Evolutionary conservation across 495 filamentous ascomycete species (phyloP).

Genomic region (Aspergillus campestris): DNA sequence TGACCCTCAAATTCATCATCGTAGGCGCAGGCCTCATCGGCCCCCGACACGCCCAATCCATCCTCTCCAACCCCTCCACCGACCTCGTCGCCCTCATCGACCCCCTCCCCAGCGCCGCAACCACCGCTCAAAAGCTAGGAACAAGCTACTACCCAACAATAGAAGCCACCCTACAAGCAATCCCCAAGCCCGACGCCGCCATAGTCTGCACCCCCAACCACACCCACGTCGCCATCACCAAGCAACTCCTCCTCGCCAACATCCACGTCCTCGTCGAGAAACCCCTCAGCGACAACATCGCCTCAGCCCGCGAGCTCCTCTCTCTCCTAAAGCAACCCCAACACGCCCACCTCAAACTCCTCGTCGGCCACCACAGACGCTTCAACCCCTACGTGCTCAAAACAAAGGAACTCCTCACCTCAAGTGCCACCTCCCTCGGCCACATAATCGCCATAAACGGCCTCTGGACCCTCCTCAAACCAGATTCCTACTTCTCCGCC

Average conservation of each 20-base stretch:
- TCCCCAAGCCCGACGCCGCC: slow-evolving; percentile 40
- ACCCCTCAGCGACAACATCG: slow-evolving; percentile 42
- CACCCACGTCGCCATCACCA: slow-evolving; percentile 44
- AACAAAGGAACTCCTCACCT: slow-evolving; percentile 35
- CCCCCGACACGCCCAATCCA: slow-evolving; percentile 45
- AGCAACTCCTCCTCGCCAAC: slow-evolving; percentile 38
- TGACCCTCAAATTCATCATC: slow-evolving; percentile 37
- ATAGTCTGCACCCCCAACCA: slow-evolving; percentile 54
- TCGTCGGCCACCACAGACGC: slow-evolving; percentile 53
- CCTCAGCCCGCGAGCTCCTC: slow-evolving; percentile 27
- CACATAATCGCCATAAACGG: slow-evolving; percentile 45
- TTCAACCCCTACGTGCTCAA: slow-evolving; percentile 50
- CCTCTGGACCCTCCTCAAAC: slow-evolving; percentile 47
- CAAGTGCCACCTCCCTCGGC: slow-evolving; percentile 37
- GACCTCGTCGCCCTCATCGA: slow-evolving; percentile 45
- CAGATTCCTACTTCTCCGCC: slow-evolving; percentile 40
- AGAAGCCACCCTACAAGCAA: slow-evolving; percentile 27
- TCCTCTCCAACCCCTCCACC: slow-evolving; percentile 37
- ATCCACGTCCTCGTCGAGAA: slow-evolving; percentile 53
- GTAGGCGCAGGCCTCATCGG: slow-evolving; percentile 52
- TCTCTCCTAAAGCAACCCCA: slow-evolving; percentile 10
- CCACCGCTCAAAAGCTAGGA: slow-evolving; percentile 17
- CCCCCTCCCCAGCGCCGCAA: slow-evolving; percentile 25
- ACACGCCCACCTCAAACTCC: slow-evolving; percentile 30
- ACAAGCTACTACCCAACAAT: slow-evolving; percentile 31